Evolutionary conservation across 352 stramenopile genomes (phyloP), one percentile per base, ranked within the genome.

Genomic region (Pythium vanterpoolii): DNA sequence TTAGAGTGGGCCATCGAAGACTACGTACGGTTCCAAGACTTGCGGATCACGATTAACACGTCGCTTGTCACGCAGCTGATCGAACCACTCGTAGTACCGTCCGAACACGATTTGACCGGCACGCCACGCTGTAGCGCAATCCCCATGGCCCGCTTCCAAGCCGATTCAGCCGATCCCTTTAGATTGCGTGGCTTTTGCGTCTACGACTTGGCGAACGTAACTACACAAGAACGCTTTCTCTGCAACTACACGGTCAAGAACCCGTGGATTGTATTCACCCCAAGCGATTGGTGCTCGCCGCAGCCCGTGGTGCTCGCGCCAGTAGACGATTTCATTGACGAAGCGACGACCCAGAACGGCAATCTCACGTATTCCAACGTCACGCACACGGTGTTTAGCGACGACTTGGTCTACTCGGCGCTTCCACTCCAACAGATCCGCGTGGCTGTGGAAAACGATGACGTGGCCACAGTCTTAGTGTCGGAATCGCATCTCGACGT

Each of bases 161-260:
- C 50, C 2, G 79, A 90, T 23, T 18, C 13, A 11, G 83, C 64
- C 2, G 80, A 90, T 31, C 49, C 70, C 1, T 80, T 89, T 34
- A 68, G 66, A 0, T 54, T 89, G 6, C 76, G 79, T 2, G 83
- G 83, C 4, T 61, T 49, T 26, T 93, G 80, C 33, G 76, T 87
- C 4, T 93, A 93, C 36, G 79, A 80, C 40, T 65, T 93, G 28
- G 72, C 71, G 0, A 86, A 80, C 19, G 72, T 73, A 16, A 82
- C 82, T 2, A 68, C 65, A 11, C 80, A 90, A n/a, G 80, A 93
- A 44, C 73, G 80, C 1, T 89, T 84, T 24, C 59, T 93, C 6
- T 93, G 83, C 53, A 93, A 93, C 46, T 87, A 77, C 44, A 93
- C 83, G 0, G 72, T 93, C 1, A 36, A 71, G 30, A 86, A 83